Evolutionary conservation across 2,329 filamentous ascomycete species (phyloP), one percentile per base, ranked within the genome.

Genomic region (Teratosphaeria destructans): DNA sequence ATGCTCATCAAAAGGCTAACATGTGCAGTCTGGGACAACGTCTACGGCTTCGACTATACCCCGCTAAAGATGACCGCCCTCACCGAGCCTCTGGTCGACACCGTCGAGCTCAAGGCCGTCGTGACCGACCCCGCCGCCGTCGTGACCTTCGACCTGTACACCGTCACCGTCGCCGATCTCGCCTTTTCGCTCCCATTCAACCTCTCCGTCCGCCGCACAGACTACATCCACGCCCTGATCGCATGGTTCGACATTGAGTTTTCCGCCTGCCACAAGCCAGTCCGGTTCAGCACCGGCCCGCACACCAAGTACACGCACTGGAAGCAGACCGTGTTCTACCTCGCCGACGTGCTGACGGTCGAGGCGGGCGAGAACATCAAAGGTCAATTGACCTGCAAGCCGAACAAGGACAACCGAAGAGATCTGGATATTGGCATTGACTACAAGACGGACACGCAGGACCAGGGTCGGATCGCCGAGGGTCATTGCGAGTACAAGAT

Each of bases 171-270:
- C 6, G 84, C 82, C 57, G 92, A 99, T 71, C 84, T 99, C 60
- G 85, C 90, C 63, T 99, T 97, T 81, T 82, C 80, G 66, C 82
- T 85, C 39, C 85, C 87, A 37, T 97, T 93, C 78, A 81, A 82
- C 66, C 85, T 99, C 57, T 78, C 81, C 56, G 85, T 84, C 66
- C 89, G 90, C 72, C 88, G 93, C 66, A 90, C 90, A 73, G 94
- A 99, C 79, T 97, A 95, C 77, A 83, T 97, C 71, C 94, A 99
- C 76, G 94, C 94, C 59, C 80, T 99, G 59, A 95, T 99, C 67
- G 89, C 93, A 11, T 99, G 94, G 94, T 99, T 99, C 79, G 94
- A 99, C 74, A 97, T 99, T 69, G 93, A 97, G 72, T 99, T 99
- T 78, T 89, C 89, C 57, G 92, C 91, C 61, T 97, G 94, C 83